Base-by-base conservation (phyloP, 306 rosid species). In the Vigna reflexopilosa region DNA sequence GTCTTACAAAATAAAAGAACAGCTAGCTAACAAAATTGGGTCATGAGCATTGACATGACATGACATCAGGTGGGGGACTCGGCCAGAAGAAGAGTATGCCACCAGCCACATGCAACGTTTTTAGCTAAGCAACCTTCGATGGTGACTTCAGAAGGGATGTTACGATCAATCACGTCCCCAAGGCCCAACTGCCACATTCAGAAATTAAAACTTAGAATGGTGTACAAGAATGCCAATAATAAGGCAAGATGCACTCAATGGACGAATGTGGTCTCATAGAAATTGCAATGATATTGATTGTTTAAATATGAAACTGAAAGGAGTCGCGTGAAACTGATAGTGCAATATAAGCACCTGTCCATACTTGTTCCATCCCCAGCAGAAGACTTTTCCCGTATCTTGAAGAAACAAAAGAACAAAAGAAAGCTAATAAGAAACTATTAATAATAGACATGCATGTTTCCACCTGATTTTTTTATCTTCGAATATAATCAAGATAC, bases 301-400 rank as follows among this genome's bases (percentile, higher is more conserved):
- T 40, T 15, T 34, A 65, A 56, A 50, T 40, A 42, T 54, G 81
- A 63, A 55, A 68, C 38, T 45, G 22, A 79, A 67, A 22, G 45
- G 49, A 57, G 47, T 45, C 36, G 15, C 44, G 69, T n/a, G 47
- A 68, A 76, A 69, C 74, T 58, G 49, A 62, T 77, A 14, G 70
- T 22, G 68, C 14, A 26, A 81, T 42, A n/a, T 58, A 70, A 56
- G 64, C 85, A 93, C 99, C 97, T 96, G 99, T 19, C 99, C 99
- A 47, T 96, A 93, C 81, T 96, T 96, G 94, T 96, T 96, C 99
- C 99, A 96, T 49, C 99, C 99, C 98, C 99, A 96, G 89, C 96
- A 84, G 72, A 96, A 96, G 42, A 90, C 94, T 82, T 91, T 91
- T 28, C 89, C 88, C 71, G 91, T 87, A 48, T 84, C 99, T 94